A percentile compares a stretch with the other conserved stretches of the same genome.
Evolutionary conservation across 805 yeast species (phyloP).

Genomic region (Wickerhamomyces canadensis): DNA sequence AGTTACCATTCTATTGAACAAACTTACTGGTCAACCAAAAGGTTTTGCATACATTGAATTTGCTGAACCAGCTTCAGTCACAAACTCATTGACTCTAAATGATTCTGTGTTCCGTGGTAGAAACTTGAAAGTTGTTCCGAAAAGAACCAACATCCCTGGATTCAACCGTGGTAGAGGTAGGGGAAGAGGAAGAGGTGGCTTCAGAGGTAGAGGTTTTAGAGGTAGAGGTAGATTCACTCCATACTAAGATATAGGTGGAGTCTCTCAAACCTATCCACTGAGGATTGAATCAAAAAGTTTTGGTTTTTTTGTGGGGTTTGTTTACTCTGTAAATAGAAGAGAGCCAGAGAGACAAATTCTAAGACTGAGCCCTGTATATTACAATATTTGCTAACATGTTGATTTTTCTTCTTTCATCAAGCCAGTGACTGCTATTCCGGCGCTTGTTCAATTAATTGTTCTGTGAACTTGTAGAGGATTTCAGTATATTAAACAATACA

Average conservation of each 20-base stretch:
- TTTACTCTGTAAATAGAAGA: too few species aligned
- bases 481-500: too few species aligned
- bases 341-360: too few species aligned
- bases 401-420: too few species aligned
- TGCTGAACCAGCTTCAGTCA: constrained; percentile 57
- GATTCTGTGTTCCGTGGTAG: constrained; percentile 66
- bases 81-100: constrained; percentile 59
- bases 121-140: constrained; percentile 65
- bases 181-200: constrained; percentile 43
- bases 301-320: too few species aligned
- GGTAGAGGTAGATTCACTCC: constrained; percentile 42
- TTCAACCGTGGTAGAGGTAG: constrained; percentile 43
- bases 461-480: too few species aligned
- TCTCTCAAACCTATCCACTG: too few species aligned
- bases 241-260: constrained; percentile 24
- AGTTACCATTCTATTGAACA: constrained; percentile 71
- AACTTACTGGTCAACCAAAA: constrained; percentile 73
- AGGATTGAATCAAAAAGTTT: too few species aligned
- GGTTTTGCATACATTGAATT: constrained; percentile 88
- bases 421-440: too few species aligned
- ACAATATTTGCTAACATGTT: too few species aligned
- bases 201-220: constrained; percentile 27
- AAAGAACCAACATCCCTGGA: constrained; percentile 81
- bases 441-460: too few species aligned
- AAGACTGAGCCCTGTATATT: too few species aligned